Evolutionary conservation across 2,329 filamentous ascomycete species (phyloP).

Genomic region (Fusarium sambucinum): DNA sequence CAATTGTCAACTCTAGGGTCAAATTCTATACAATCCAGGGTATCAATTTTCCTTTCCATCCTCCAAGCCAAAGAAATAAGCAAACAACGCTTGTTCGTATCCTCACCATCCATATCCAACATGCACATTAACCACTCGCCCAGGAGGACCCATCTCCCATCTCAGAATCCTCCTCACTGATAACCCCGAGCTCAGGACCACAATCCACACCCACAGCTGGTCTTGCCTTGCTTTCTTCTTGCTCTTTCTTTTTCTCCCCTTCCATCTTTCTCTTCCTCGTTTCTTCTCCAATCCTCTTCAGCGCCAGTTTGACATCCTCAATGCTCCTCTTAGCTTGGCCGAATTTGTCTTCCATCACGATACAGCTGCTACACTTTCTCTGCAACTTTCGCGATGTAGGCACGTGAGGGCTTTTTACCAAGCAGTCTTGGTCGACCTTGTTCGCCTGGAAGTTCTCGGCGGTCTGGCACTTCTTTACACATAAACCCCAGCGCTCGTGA

Average conservation of each 20-base stretch:
- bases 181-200: constrained; percentile 4
- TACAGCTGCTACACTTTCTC: constrained; percentile 44
- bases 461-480: constrained; percentile 40
- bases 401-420: constrained; percentile 37
- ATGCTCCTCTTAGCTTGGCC: constrained; percentile 31
- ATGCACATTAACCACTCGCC: not conserved
- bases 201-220: not conserved
- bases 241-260: not conserved
- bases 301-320: not conserved
- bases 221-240: not conserved
- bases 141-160: not conserved
- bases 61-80: not conserved
- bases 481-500: constrained; percentile 47
- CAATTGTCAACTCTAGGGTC: too few species aligned
- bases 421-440: constrained; percentile 34
- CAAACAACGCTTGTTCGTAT: not conserved
- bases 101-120: not conserved
- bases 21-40: not conserved
- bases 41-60: not conserved
- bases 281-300: not conserved
- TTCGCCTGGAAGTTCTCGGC: constrained; percentile 30
- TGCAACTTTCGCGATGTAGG: constrained; percentile 39
- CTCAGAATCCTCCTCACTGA: constrained; percentile 19
- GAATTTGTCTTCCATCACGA: constrained; percentile 36
- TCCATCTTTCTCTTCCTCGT: not conserved